Base-by-base conservation (phyloP, 2,329 filamentous ascomycete species). In the Cladosporium sp. region DNA sequence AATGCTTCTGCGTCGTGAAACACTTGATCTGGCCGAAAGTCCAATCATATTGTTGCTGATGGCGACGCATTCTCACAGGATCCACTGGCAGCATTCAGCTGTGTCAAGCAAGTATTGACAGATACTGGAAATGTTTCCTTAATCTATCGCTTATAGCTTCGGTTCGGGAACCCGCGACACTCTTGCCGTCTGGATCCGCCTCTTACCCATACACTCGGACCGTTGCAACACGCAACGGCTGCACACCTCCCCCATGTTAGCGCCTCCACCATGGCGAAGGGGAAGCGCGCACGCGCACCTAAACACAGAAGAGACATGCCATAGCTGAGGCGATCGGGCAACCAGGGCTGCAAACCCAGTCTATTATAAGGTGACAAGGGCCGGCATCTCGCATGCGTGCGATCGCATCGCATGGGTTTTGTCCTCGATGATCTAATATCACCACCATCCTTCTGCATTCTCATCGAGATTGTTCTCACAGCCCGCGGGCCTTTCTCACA, bases 201-300 rank as follows among this genome's bases (percentile, higher is more conserved):
- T 35, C 36, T 27, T 48, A 48, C 29, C 33, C 36, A 27, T 48
- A 40, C 43, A 33, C 38, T 35, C 29, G 18, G 45, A 25, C 45
- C 45, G 45, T 48, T 48, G 45, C 30, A 48, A 48, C 45, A 38
- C 45, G 45, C 36, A 48, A 48, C 45, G 45, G 45, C 33, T 16
- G 35, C 20, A n/a, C 36, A 13, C 27, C 29, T 22, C 36, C 45
- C 36, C 38, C 16, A 48, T 18, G 7, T 15, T 48, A 48, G 45
- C 45, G 45, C 38, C 36, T 48, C 45, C 45, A 48, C 45, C 38
- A 39, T 20, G 22, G 38, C 45, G 36, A 48, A 35, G 36, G 45
- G 36, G 32, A 35, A 13, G 45, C 36, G 36, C 27, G 35, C 45
- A 48, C 38, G 45, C 38, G 45, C 45, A 48, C 36, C 45, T 40